A percentile compares a stretch with the other conserved stretches of the same genome.
Evolutionary conservation across 345 rosid genomes (phyloP).

Genomic region (Streptanthus diversifolius): DNA sequence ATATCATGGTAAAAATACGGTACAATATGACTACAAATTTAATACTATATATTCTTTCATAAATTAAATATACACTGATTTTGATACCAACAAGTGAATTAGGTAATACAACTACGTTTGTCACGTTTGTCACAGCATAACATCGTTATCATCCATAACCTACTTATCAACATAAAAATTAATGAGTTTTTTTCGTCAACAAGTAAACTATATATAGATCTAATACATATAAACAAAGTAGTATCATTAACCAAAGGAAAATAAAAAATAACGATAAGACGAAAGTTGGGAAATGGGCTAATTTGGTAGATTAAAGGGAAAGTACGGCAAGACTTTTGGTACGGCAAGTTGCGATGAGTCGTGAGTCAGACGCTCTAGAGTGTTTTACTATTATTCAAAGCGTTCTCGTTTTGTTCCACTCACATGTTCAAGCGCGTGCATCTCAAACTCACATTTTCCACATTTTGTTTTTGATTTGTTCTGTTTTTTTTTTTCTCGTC

Average conservation of each 20-base stretch:
- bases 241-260: background rate
- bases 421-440: constrained; percentile 5
- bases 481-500: background rate
- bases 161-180: background rate
- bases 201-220: background rate
- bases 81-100: background rate
- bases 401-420: background rate
- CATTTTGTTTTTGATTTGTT: no score
- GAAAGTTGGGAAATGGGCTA: constrained; percentile 18
- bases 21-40: background rate
- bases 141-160: constrained; percentile 11
- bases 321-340: constrained; percentile 37
- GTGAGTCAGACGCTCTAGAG: constrained; percentile 40
- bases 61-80: background rate
- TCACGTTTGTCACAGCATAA: background rate
- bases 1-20: background rate
- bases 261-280: background rate
- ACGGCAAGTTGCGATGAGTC: constrained; percentile 36
- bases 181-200: background rate
- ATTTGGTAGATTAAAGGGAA: background rate
- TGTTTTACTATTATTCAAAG: constrained; percentile 30
- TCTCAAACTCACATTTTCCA: background rate
- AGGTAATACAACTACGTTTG: background rate
- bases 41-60: background rate
- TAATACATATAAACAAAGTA: background rate